These are phyloP conservation scores for Yamadazyma sp. DNA, from an alignment of 805 yeast species.

Conservation along the genomic window DNA sequence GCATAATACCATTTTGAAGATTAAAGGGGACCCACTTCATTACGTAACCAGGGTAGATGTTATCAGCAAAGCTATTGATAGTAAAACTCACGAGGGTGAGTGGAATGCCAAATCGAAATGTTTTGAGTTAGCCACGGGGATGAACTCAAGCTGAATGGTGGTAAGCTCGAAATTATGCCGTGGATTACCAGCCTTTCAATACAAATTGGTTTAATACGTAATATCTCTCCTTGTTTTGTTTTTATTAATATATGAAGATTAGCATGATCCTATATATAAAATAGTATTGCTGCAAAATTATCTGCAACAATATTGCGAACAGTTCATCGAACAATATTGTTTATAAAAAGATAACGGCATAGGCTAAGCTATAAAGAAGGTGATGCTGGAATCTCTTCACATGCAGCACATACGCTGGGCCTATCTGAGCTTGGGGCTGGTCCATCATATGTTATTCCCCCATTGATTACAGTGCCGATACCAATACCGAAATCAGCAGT, in stretches of 20 bases:
- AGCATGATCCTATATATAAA: too few relatives aligned
- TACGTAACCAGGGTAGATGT: conserved; percentile 24
- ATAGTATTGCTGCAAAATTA: too few relatives aligned
- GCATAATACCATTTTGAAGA: conserved; percentile 55
- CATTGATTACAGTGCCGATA: conserved; percentile 19
- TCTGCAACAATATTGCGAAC: conserved; percentile 1
- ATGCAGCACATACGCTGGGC: conserved; percentile 18
- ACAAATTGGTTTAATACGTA: conserved; percentile 4
- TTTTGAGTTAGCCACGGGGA: conserved; percentile 10
- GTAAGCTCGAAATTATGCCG: too few relatives aligned
- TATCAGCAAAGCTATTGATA: conserved; percentile 19
- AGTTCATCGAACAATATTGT: too few relatives aligned
- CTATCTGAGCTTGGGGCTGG: conserved; percentile 17
- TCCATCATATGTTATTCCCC: conserved; percentile 17
- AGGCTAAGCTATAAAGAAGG: conserved; percentile 7
- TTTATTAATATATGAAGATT: too few relatives aligned
- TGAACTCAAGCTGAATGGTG: too few relatives aligned
- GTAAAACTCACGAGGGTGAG: conserved; percentile 20
- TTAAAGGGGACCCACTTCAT: conserved; percentile 33
- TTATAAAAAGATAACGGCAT: too few relatives aligned
- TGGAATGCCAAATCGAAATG: conserved; percentile 22
- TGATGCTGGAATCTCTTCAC: conserved; percentile 15
- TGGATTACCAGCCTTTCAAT: too few relatives aligned
- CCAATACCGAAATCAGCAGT: conserved; percentile 18
- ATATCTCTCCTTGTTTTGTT: too few relatives aligned